A percentile compares a stretch with the other conserved stretches of the same genome.
Conservation (phyloP, 345 rosid species). For the Passiflora organensis region DNA sequence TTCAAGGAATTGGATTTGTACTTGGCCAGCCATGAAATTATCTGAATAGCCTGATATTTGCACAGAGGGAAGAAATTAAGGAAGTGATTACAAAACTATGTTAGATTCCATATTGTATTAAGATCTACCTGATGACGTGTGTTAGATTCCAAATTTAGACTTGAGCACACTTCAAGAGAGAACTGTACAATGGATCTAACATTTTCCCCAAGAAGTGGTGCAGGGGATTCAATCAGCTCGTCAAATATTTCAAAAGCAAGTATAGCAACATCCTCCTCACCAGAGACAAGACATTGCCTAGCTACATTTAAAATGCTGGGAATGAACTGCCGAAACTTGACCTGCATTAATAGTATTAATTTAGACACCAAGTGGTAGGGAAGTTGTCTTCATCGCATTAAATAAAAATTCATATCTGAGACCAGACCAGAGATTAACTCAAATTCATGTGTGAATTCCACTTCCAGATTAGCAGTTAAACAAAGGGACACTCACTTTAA, state of each 20-base stretch:
- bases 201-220: conserved; percentile 97
- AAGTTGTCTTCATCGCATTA: too few relatives aligned
- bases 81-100: too few relatives aligned
- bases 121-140: conserved; percentile 88
- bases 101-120: too few relatives aligned
- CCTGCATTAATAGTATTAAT: conserved; percentile 57
- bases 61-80: conserved; percentile 22
- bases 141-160: conserved; percentile 67
- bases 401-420: too few relatives aligned
- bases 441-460: too few relatives aligned
- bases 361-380: too few relatives aligned
- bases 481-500: too few relatives aligned
- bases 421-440: too few relatives aligned
- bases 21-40: conserved; percentile 97
- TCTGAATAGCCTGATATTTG: conserved; percentile 83
- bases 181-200: conserved; percentile 91
- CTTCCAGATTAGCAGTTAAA: too few relatives aligned
- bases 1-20: conserved; percentile 81
- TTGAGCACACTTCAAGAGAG: conserved; percentile 95
- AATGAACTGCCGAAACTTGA: conserved; percentile 91
- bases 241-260: conserved; percentile 99
- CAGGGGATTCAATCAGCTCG: conserved; percentile 96
- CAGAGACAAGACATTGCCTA: conserved; percentile 83
- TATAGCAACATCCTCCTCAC: conserved; percentile 94
- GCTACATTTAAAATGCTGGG: conserved; percentile 96